Evolutionary conservation across 2,329 filamentous ascomycete genomes (phyloP).

Genomic region (Fusarium ramigenum): DNA sequence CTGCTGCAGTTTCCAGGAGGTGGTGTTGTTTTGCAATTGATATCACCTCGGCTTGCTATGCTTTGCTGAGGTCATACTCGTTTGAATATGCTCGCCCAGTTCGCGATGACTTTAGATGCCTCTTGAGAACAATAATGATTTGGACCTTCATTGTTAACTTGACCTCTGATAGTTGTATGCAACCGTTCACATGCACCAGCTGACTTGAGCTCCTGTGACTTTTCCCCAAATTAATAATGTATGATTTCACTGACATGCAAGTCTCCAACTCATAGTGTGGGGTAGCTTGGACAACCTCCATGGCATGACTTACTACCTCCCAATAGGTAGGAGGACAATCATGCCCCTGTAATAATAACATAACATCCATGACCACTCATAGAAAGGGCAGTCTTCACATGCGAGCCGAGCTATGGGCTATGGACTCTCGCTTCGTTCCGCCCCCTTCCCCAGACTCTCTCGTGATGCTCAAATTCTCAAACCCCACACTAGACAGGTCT

Average conservation of each 20-base stretch:
- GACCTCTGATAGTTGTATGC: neutral
- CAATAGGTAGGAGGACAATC: neutral
- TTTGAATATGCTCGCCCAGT: neutral
- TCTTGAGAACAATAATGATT: neutral
- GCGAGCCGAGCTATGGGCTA: conserved; percentile 11
- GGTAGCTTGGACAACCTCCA: neutral
- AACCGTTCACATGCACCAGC: neutral
- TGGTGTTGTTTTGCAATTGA: conserved; percentile 11
- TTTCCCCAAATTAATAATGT: neutral
- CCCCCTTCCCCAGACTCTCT: conserved; percentile 11
- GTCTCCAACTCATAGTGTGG: conserved; percentile 1
- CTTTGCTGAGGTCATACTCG: neutral
- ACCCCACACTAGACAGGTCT: conserved; percentile 4
- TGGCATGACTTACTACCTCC: neutral
- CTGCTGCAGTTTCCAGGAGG: conserved; percentile 7
- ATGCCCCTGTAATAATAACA: neutral
- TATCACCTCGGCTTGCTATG: conserved; percentile 6
- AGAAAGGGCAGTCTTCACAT: conserved; percentile 2
- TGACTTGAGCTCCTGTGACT: neutral
- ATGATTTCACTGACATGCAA: neutral
- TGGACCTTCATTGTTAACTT: neutral
- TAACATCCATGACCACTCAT: neutral
- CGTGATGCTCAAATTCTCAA: conserved; percentile 1
- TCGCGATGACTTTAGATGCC: neutral
- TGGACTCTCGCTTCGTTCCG: conserved; percentile 2